Conservation (phyloP, 805 yeast species). For the Ogataea pignaliae region DNA sequence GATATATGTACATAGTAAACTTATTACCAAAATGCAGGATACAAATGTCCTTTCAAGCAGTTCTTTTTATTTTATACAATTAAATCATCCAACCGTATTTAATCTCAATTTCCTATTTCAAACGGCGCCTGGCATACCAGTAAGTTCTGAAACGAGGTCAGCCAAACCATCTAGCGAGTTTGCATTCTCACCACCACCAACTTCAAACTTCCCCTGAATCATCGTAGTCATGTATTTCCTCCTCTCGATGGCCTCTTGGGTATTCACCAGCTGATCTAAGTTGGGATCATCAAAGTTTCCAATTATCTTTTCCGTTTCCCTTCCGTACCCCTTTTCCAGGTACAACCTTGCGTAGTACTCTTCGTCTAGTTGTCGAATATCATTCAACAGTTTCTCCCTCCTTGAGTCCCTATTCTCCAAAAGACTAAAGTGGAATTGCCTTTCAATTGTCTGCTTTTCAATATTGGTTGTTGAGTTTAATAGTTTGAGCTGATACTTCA, state of each 20-base stretch:
- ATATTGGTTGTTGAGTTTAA: too few relatives aligned
- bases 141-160: conserved; percentile 8
- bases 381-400: background rate
- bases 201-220: conserved; percentile 6
- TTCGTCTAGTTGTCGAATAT: conserved; percentile 7
- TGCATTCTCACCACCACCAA: background rate
- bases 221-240: conserved; percentile 1
- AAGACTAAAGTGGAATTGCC: background rate
- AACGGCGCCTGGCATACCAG: background rate
- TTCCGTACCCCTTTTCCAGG: too few relatives aligned
- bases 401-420: background rate
- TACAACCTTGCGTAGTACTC: conserved; percentile 7
- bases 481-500: too few relatives aligned
- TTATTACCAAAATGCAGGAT: too few relatives aligned
- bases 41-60: too few relatives aligned
- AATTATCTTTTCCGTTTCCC: too few relatives aligned
- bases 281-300: background rate
- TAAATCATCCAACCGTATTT: background rate
- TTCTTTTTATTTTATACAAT: too few relatives aligned
- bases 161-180: conserved; percentile 13
- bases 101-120: background rate
- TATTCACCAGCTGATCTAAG: background rate
- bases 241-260: conserved; percentile 2
- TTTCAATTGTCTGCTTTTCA: background rate
- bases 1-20: too few relatives aligned